A percentile compares a stretch with the other conserved stretches of the same genome.
These are phyloP conservation scores for Stromatinia cepivora DNA, from an alignment of 2,329 filamentous ascomycete species.

Conservation along the genomic window DNA sequence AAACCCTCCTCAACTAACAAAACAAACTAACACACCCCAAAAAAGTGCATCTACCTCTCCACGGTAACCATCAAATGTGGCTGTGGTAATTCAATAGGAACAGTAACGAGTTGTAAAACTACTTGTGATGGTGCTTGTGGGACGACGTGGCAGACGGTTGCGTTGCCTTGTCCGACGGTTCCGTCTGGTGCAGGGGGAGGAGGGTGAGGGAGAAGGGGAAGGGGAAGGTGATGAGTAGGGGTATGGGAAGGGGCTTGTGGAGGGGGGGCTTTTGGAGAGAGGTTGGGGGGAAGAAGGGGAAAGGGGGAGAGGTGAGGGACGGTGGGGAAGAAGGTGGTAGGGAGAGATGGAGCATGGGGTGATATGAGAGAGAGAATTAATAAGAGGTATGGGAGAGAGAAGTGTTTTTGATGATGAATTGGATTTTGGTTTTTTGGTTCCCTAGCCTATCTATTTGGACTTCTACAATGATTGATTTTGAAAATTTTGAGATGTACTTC, in stretches of 20 bases:
- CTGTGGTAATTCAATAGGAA: constrained; percentile 24
- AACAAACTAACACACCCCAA: neutral
- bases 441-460: neutral
- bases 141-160: constrained; percentile 26
- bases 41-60: constrained; percentile 22
- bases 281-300: neutral
- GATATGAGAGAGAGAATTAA: neutral
- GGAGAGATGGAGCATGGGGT: neutral
- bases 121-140: constrained; percentile 28
- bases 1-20: no score
- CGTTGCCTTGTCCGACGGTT: constrained; percentile 28
- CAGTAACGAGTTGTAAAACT: constrained; percentile 28
- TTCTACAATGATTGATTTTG: neutral
- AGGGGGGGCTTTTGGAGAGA: neutral
- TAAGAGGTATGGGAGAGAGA: neutral
- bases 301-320: neutral
- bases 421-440: neutral
- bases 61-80: constrained; percentile 27
- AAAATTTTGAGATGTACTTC: no score
- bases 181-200: neutral
- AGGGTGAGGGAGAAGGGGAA: rapidly evolving
- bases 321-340: neutral
- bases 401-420: neutral
- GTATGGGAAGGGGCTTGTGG: no score
- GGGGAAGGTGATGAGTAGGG: neutral